Base-by-base conservation (phyloP, 2,329 filamentous ascomycete genomes). In the Fusarium newnesense region DNA sequence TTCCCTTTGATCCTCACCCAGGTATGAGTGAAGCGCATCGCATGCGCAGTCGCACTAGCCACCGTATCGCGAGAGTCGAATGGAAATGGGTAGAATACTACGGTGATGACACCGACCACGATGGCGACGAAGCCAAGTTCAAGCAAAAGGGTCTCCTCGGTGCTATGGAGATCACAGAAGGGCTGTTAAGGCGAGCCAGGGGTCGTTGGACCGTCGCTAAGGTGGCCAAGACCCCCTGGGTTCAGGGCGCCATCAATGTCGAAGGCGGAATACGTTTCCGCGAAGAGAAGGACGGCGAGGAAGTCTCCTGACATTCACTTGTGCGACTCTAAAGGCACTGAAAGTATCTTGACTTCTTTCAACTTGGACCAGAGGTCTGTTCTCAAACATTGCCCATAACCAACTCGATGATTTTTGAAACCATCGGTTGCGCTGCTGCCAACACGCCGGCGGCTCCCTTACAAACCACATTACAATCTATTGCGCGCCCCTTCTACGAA, bases 21-120 rank as follows among this genome's bases (percentile, higher is more conserved):
- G 92, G 93, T 21, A 93, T 94, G 76, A 92, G 91, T 53, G 94
- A 95, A 76, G 90, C 90, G 32, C 89, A 92, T 72, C 90, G 92
- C 75, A 92, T 94, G 88, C 87, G 93, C 76, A 95, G 93, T 75
- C 88, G 94, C 62, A 96, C 94, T 1, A 96, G 93, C 59, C 96
- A 99, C 80, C 92, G 95, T n/a, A 98, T 99, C 69, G 96, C 96
- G 4, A 88, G 96, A 40, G 94, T 95, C 57, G 96, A 99, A 80
- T 99, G 96, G 96, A 91, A 93, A 53, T 99, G 96, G 96, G 91
- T 94, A 69, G 90, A 93, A 68, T 97, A 93, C 79, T 94, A 91
- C 4, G 92, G 95, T 64, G 90, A 92, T 16, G 93, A 97, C 62
- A 95, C 94, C 40, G 94, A 97, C 61, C 96, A 97, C 87, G 94